Evolutionary conservation across 148 eudicot genomes (phyloP).

Genomic region (Arbutus unedo): DNA sequence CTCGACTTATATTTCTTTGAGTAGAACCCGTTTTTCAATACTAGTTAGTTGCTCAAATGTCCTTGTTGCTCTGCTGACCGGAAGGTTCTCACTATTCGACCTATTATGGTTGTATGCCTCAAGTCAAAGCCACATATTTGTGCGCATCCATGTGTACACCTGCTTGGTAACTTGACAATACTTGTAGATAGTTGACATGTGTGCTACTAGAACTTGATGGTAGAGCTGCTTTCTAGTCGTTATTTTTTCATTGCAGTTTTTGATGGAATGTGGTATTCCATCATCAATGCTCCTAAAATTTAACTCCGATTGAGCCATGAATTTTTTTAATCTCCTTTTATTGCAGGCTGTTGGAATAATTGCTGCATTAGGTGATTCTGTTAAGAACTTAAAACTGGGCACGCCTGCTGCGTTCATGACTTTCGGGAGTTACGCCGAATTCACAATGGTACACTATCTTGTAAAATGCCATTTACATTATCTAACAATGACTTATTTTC

Average conservation of each 20-base stretch:
- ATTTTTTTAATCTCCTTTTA: neutral
- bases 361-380: constrained; percentile 80
- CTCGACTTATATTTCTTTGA: neutral
- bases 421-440: constrained; percentile 91
- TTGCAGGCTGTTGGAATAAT: constrained; percentile 90
- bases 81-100: neutral
- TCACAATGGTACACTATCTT: constrained; percentile 51
- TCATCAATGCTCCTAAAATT: neutral
- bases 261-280: neutral
- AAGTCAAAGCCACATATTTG: neutral
- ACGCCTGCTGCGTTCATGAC: constrained; percentile 91
- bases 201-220: neutral
- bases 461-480: neutral
- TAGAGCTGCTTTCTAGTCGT: neutral
- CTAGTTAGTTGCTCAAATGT: neutral
- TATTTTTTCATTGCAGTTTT: neutral
- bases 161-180: neutral
- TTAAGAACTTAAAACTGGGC: constrained; percentile 61
- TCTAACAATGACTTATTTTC: neutral
- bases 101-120: neutral
- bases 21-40: neutral
- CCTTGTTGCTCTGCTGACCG: neutral
- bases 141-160: neutral
- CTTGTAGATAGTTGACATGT: neutral
- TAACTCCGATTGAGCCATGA: neutral